Conservation (phyloP, 2,329 filamentous ascomycete genomes). For the Blastomyces silverae region DNA sequence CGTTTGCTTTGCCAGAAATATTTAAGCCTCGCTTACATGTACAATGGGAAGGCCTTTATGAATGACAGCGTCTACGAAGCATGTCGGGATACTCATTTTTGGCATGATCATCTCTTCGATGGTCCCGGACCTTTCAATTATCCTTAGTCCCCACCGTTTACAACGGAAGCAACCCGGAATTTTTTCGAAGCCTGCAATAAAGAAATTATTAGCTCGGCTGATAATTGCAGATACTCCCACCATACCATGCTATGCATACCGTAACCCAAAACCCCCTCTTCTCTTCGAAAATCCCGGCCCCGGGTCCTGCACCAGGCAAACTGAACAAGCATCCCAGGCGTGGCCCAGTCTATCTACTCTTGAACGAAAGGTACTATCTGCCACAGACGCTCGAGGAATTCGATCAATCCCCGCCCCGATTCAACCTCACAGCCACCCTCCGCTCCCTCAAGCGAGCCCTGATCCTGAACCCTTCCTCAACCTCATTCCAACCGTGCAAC, state of each 20-base stretch:
- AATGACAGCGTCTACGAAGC: neutral
- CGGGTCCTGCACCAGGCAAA: neutral
- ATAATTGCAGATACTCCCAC: neutral
- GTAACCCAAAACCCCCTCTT: neutral
- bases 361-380: neutral
- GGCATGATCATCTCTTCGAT: neutral
- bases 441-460: slow-evolving; percentile 53
- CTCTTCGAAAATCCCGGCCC: neutral
- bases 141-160: neutral
- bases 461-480: slow-evolving; percentile 35
- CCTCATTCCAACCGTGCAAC: slow-evolving; percentile 41
- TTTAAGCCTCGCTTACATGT: too few species aligned
- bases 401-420: neutral
- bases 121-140: neutral
- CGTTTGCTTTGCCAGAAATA: slow-evolving; percentile 1
- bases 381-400: neutral
- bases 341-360: neutral
- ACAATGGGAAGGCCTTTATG: neutral
- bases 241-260: neutral
- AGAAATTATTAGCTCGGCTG: neutral
- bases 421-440: neutral
- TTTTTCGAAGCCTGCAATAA: neutral
- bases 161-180: neutral
- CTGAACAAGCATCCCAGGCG: neutral
- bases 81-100: neutral